Conservation (phyloP, 2,329 filamentous ascomycete species). For the Talaromyces sp. region DNA sequence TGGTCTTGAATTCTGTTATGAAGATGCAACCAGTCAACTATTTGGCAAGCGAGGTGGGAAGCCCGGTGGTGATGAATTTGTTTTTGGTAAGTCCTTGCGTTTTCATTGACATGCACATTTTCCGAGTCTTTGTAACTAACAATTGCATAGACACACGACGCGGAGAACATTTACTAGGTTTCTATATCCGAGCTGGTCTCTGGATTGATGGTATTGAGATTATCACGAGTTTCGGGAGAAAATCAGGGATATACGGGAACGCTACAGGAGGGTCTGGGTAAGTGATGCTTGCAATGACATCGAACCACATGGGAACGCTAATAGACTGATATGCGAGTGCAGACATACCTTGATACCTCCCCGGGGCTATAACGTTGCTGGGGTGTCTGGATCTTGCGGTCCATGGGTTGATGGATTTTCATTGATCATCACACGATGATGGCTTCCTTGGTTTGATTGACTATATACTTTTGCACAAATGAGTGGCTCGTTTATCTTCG, state of each 20-base stretch:
- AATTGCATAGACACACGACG: conserved; percentile 64
- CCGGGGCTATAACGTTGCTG: conserved; percentile 80
- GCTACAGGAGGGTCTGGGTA: conserved; percentile 74
- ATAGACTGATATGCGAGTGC: conserved; percentile 3
- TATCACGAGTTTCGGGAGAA: conserved; percentile 80
- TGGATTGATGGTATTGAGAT: conserved; percentile 88
- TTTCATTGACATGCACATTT: background rate
- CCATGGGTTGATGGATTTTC: conserved; percentile 82
- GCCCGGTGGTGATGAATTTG: conserved; percentile 65
- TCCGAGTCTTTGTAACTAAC: background rate
- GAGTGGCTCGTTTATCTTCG: background rate
- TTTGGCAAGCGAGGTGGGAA: conserved; percentile 78
- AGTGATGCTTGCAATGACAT: conserved; percentile 36
- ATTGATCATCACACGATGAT: conserved; percentile 66
- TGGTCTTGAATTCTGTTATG: conserved; percentile 88
- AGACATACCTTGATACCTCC: conserved; percentile 88
- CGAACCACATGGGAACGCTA: background rate
- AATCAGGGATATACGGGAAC: conserved; percentile 81
- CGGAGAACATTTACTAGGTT: conserved; percentile 83
- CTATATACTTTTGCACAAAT: background rate
- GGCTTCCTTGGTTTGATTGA: background rate
- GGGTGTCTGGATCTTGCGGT: conserved; percentile 75
- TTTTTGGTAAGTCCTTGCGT: conserved; percentile 58
- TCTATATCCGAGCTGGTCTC: conserved; percentile 70
- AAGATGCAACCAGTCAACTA: conserved; percentile 75